Evolutionary conservation across 1,284 basidiomycete genomes (phyloP).

Genomic region (Ganoderma multipileum): DNA sequence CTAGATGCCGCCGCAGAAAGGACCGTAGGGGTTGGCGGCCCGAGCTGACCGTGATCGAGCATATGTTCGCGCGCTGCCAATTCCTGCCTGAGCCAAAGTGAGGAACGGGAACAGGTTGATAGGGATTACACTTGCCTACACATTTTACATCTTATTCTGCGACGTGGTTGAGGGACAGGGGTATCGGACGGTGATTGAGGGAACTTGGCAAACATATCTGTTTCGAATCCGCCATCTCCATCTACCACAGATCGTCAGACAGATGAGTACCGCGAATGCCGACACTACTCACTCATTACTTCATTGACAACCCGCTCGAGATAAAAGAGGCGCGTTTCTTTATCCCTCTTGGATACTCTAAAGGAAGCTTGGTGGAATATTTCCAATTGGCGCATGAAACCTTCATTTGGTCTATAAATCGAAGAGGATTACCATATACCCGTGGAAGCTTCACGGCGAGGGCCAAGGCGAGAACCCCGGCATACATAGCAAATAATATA

Average conservation of each 20-base stretch:
- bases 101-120: slow-evolving; percentile 4
- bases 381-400: slow-evolving; percentile 80
- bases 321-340: slow-evolving; percentile 81
- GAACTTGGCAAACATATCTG: slow-evolving; percentile 78
- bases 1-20: slow-evolving; percentile 59
- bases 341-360: slow-evolving; percentile 72
- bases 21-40: slow-evolving; percentile 64
- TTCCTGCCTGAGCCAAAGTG: slow-evolving; percentile 62
- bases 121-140: slow-evolving; percentile 65
- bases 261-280: not conserved
- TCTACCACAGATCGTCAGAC: slow-evolving; percentile 50
- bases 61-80: slow-evolving; percentile 90
- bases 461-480: not conserved
- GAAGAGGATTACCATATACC: not conserved
- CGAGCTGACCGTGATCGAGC: slow-evolving; percentile 86
- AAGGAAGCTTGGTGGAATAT: slow-evolving; percentile 78
- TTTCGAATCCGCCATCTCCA: slow-evolving; percentile 72
- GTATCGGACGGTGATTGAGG: slow-evolving; percentile 73
- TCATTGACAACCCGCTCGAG: slow-evolving; percentile 76
- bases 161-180: slow-evolving; percentile 66
- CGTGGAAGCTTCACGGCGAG: not conserved
- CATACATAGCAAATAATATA: slow-evolving; percentile 16
- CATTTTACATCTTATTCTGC: slow-evolving; percentile 89
- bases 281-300: slow-evolving; percentile 70
- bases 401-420: slow-evolving; percentile 72